Base-by-base conservation (phyloP, 495 filamentous ascomycete species). In the Parachaetomium inaequale region DNA sequence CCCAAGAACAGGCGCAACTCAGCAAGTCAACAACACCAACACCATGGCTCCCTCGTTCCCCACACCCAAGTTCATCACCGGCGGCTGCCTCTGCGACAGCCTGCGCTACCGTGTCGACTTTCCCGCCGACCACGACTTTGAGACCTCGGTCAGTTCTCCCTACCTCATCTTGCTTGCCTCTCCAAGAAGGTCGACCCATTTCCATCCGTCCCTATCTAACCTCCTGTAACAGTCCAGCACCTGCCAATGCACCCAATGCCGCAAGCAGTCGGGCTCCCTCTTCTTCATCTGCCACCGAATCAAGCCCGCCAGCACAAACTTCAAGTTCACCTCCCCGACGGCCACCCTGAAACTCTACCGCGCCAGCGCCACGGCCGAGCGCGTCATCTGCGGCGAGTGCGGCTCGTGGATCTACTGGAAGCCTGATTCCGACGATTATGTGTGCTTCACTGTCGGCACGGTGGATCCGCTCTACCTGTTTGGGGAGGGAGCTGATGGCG, bases 181-280 rank as follows among this genome's bases (percentile, higher is more conserved):
- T n/a, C n/a, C n/a, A n/a, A n/a, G n/a, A n/a, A n/a, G n/a, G 10
- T 32, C 19, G 8, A 28, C 8, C 21, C 23, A 21, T 32, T 21
- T n/a, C 31, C 11, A 25, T 11, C 43, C 21, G 1, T 3, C 19
- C 19, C 14, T 11, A 31, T 2, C n/a, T 4, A 31, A 31, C 14
- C 26, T 31, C 11, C 15, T 29, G 25, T 6, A 28, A 42, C 64
- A 77, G 74, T 70, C 66, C 47, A 38, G 59, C 29, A 74, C 68
- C 19, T 78, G 76, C 63, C 74, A 77, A 53, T 78, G 76, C 63
- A 78, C 72, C 43, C 74, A 76, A 59, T 74, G 72, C 63, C 71
- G 76, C 53, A 68, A 67, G 36, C 71, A 72, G 51, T 74, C 74
- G 6, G 70, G 69, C 28, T 40, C 66, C n/a, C 55, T 77, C 54